These are phyloP conservation scores for Endogone sp. DNA, from an alignment of 192 early-diverging fungal species.

Conservation along the genomic window DNA sequence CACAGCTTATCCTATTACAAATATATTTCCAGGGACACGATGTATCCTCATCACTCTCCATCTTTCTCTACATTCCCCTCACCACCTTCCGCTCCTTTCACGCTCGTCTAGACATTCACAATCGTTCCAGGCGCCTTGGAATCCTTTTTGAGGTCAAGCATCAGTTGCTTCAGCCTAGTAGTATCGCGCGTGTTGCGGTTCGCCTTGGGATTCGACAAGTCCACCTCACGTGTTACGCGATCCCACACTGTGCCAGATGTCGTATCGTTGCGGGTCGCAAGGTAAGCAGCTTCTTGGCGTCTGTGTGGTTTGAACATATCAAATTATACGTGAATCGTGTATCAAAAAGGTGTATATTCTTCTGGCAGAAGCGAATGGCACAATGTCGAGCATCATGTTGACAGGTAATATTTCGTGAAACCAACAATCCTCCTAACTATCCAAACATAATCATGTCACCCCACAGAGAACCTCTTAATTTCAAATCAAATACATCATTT, in stretches of 20 bases:
- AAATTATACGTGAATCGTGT: constrained; percentile 4
- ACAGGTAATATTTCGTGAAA: too few relatives aligned
- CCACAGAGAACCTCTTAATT: too few relatives aligned
- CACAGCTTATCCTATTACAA: too few relatives aligned
- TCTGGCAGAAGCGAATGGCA: neutral
- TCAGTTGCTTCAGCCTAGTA: constrained; percentile 64
- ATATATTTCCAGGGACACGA: too few relatives aligned
- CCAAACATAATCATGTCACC: too few relatives aligned
- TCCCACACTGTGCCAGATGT: constrained; percentile 69
- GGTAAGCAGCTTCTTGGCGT: constrained; percentile 35
- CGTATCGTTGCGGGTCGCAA: constrained; percentile 41
- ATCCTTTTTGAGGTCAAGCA: constrained; percentile 66
- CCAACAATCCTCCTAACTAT: too few relatives aligned
- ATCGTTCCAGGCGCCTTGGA: constrained; percentile 61
- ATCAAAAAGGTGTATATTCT: neutral
- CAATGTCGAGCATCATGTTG: neutral
- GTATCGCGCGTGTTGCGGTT: constrained; percentile 53
- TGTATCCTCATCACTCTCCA: too few relatives aligned
- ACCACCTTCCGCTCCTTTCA: constrained; percentile 2
- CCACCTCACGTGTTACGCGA: constrained; percentile 62
- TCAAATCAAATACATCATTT: neutral
- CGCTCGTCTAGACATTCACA: constrained; percentile 31
- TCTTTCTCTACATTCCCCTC: neutral
- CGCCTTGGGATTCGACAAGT: constrained; percentile 44
- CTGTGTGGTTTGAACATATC: constrained; percentile 13